Base-by-base conservation (phyloP, 1,139 yeast genomes). In the Nakaseomyces glabratus region DNA sequence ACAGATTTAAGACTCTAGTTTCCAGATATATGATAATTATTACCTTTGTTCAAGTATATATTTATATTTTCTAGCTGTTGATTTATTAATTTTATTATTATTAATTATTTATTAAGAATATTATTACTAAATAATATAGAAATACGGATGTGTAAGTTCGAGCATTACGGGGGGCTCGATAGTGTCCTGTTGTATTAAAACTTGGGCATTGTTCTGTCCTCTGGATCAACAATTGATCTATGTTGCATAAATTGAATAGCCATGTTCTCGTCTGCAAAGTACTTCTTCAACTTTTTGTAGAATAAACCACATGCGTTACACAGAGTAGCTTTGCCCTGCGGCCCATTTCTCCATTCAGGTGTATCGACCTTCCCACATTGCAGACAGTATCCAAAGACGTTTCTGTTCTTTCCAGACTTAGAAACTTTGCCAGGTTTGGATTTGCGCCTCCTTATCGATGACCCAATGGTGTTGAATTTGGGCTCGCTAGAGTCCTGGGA, bases 301-400 rank as follows among this genome's bases (percentile, higher is more conserved):
- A 73, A 82, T 34, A 85, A 64, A 0, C 95, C 95, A 60, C 95
- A 85, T 0, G 95, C 94, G 57, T 85, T 85, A 58, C 95, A 85
- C 39, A 85, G 63, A 0, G 93, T 82, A 35, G 93, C 66, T 10
- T 80, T 81, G 0, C 95, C 95, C 42, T 75, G 73, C 2, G 95
- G 95, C 0, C 95, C 95, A 38, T 86, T 68, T 45, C 95, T 66
- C 95, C 95, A 85, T 60, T 85, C 95, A 1, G 95, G 94, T 3
- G 35, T 28, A 9, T 28, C 23, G 9, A 20, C 32, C 14, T 20
- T 16, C 10, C 24, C 23, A 15, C 32, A 28, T 11, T 28, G 32
- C 19, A 28, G 20, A 14, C 32, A 28, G 5, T 28, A 18, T 7
- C 24, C 24, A 14, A 12, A 28, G n/a, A 20, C 14, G 12, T 28